Evolutionary conservation across 1,139 yeast genomes (phyloP), one percentile per base, ranked within the genome.

Genomic region (Sugiyamaella japonica): DNA sequence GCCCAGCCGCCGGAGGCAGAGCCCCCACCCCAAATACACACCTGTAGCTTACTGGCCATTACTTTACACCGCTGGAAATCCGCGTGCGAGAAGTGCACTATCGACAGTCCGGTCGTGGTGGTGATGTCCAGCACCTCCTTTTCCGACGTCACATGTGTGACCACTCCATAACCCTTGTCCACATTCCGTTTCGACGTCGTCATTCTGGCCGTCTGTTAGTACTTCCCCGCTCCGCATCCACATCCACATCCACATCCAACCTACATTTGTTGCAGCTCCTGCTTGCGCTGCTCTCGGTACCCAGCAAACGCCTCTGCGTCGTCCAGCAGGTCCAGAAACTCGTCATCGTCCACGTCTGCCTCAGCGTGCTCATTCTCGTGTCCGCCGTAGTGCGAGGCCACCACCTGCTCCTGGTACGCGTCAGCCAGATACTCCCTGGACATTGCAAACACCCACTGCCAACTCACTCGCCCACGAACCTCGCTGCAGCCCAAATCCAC

Each of bases 241-340:
- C 34, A n/a, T 29, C n/a, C 34, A 12, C 34, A 10, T 9, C n/a
- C 25, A 20, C 6, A 29, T 29, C 34, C n/a, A 36, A 45, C 67
- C 23, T 43, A 65, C 80, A 65, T 76, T 60, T 57, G 74, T 58
- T 81, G 77, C 73, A 89, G 77, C 51, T 84, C 82, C 9, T 74
- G 68, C 53, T 88, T 79, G 61, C 91, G 95, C 28, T 76, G 72
- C 58, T 83, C 80, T 67, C 97, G 76, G 67, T 89, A 89, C 36
- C 86, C 89, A 68, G 86, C 91, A 58, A 88, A 73, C 59, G 86
- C 88, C 25, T 82, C 80, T 69, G 87, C 88, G 62, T 88, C 84
- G 62, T 83, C 83, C 52, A 96, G 74, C 34, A 85, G 56, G 17
- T 68, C 71, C 42, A 67, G 57, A 36, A 67, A 62, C 20, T 67